Evolutionary conservation across 2,329 filamentous ascomycete species (phyloP).

Genomic region (Berkeleyomyces basicola): DNA sequence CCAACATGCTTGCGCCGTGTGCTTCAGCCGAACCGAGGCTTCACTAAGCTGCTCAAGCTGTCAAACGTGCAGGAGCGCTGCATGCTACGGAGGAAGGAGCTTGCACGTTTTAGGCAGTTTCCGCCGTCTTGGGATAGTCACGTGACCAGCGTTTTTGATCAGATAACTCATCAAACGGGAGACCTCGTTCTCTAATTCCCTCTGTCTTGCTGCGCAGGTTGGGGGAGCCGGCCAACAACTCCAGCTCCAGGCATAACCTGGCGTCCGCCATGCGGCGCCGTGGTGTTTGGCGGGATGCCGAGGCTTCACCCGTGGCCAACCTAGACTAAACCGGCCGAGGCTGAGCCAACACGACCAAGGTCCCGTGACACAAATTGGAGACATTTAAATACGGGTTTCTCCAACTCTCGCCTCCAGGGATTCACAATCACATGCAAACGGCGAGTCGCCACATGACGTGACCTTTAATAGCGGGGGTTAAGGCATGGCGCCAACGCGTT

Average conservation of each 20-base stretch:
- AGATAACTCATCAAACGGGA: not conserved
- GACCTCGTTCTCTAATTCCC: too few species aligned
- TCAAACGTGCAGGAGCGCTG: not conserved
- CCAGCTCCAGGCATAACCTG: too few species aligned
- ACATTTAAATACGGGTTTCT: not conserved
- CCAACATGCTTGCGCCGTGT: not conserved
- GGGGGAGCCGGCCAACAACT: too few species aligned
- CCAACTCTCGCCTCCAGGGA: not conserved
- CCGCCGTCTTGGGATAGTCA: not conserved
- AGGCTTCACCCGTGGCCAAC: not conserved
- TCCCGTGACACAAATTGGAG: not conserved
- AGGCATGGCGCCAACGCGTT: not conserved
- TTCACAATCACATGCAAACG: not conserved
- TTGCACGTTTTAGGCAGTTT: not conserved
- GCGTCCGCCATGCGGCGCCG: too few species aligned
- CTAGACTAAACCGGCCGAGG: not conserved
- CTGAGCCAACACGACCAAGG: not conserved
- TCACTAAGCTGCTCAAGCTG: not conserved
- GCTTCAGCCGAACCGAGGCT: slow-evolving; percentile 10
- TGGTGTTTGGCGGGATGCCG: not conserved
- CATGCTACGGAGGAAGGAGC: not conserved
- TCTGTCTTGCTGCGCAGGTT: too few species aligned
- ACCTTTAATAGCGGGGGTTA: not conserved
- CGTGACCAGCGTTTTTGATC: not conserved
- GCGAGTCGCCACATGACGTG: not conserved